Conservation (phyloP, 352 stramenopile species). For the Pythium grandisporangium region DNA sequence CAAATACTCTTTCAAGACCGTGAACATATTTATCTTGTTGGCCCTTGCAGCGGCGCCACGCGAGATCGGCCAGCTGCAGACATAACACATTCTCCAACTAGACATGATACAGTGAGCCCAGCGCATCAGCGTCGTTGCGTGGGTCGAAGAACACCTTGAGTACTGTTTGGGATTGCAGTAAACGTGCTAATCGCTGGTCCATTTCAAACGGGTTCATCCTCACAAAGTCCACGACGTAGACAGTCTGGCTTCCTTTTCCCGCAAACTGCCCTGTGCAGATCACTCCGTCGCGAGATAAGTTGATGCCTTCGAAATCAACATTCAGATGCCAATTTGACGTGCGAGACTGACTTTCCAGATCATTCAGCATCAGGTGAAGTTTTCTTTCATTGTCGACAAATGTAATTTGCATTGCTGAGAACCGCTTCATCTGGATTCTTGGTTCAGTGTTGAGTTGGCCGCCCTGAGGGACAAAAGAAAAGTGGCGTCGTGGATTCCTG, state of each 20-base stretch:
- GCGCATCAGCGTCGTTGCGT: constrained; percentile 1
- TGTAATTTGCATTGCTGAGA: not conserved
- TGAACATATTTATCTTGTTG: not conserved
- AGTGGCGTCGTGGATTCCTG: too few relatives aligned
- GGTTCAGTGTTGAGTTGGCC: too few relatives aligned
- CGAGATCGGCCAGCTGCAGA: not conserved
- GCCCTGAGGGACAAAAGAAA: too few relatives aligned
- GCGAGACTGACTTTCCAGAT: not conserved
- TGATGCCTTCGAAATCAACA: not conserved
- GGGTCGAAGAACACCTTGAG: constrained; percentile 2
- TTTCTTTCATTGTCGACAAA: not conserved
- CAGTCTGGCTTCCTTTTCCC: not conserved
- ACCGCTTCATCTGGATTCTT: constrained; percentile 1
- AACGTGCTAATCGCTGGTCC: not conserved
- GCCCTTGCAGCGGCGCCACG: not conserved
- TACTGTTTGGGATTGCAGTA: not conserved
- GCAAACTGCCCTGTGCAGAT: constrained; percentile 1
- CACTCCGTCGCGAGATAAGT: not conserved
- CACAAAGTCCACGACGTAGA: constrained; percentile 2
- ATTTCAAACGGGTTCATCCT: not conserved
- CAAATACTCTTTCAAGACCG: not conserved
- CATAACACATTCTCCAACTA: not conserved
- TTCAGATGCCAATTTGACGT: not conserved
- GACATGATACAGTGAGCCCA: constrained; percentile 1
- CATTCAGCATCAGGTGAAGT: constrained; percentile 1